Base-by-base conservation (phyloP, 768 basidiomycete genomes). In the Lactifluus pinguis region DNA sequence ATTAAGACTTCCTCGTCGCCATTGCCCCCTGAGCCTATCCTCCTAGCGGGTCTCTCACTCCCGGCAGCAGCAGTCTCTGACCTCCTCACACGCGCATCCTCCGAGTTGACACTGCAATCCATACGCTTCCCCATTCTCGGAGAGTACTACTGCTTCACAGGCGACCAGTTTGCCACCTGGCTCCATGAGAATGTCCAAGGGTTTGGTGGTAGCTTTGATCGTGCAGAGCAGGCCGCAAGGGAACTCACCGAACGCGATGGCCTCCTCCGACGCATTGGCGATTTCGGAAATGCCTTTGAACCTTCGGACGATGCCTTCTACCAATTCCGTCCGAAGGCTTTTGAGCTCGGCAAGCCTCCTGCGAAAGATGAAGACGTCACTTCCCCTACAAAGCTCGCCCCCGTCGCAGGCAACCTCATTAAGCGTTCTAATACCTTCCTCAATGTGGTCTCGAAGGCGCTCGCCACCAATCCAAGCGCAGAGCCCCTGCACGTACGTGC, bases 121-220 rank as follows among this genome's bases (percentile, higher is more conserved):
- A 78, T 93, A 34, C 83, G 86, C 41, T 83, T 92, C 74, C 86
- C 92, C 1, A 74, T 93, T 14, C 69, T 93, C 11, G 91, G 91
- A 49, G 89, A 92, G 75, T 93, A 93, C 64, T 78, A 84, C 32
- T 86, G 87, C 60, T 95, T 95, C 73, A 85, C 83, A 15, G 94
- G 94, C 32, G 92, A 92, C 45, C 93, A 95, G 65, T 86, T 97
- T 64, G 88, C 87, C 9, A 78, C 80, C 5, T 97, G 92, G 92
- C 72, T 97, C 58, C 83, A 84, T 59, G 81, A 80, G 59, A 85
- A 89, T 64, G 84, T 95, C 2, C 81, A 83, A 62, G 89, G 82
- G 8, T 87, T 95, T 63, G 85, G 81, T 17, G 89, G 87, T 19
- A 87, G 79, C 70, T 73, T 89, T 57, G 92, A 94, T 60, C 77